These are phyloP conservation scores for Russula emetica DNA, from an alignment of 768 basidiomycete species.

Conservation along the genomic window DNA sequence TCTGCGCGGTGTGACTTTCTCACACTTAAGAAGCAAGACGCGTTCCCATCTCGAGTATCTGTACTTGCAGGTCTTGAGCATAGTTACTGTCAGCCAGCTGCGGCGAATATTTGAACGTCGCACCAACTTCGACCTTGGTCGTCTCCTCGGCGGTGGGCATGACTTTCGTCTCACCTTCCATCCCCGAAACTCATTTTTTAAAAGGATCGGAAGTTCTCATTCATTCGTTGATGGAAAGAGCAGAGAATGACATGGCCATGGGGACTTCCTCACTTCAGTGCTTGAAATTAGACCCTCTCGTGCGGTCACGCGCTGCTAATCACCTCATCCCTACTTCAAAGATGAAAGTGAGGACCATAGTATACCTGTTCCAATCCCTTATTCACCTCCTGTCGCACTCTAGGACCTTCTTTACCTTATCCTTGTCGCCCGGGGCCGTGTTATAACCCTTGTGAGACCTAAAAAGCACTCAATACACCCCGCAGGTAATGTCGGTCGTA, in stretches of 20 bases:
- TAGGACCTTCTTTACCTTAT: constrained; percentile 91
- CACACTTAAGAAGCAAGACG: constrained; percentile 67
- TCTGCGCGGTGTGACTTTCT: constrained; percentile 27
- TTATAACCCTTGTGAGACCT: constrained; percentile 85
- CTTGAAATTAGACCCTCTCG: constrained; percentile 61
- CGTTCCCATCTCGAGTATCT: constrained; percentile 92
- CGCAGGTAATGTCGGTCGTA: constrained; percentile 49
- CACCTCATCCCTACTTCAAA: constrained; percentile 74
- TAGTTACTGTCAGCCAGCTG: constrained; percentile 82
- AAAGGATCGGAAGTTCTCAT: constrained; percentile 82
- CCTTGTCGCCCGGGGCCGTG: constrained; percentile 69
- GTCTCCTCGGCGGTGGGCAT: constrained; percentile 55
- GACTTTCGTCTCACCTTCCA: background rate
- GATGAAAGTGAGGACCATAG: constrained; percentile 54
- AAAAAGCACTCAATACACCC: constrained; percentile 95
- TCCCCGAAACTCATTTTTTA: background rate
- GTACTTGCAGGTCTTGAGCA: constrained; percentile 87
- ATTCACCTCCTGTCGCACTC: constrained; percentile 3
- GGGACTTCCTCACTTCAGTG: constrained; percentile 77
- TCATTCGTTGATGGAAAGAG: constrained; percentile 58
- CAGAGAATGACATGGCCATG: constrained; percentile 79
- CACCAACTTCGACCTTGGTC: constrained; percentile 85
- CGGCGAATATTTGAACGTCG: constrained; percentile 81
- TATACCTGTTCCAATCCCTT: background rate
- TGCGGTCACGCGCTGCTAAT: constrained; percentile 76